These are phyloP conservation scores for Sporothrix inflata DNA, from an alignment of 2,329 filamentous ascomycete genomes.

Conservation along the genomic window DNA sequence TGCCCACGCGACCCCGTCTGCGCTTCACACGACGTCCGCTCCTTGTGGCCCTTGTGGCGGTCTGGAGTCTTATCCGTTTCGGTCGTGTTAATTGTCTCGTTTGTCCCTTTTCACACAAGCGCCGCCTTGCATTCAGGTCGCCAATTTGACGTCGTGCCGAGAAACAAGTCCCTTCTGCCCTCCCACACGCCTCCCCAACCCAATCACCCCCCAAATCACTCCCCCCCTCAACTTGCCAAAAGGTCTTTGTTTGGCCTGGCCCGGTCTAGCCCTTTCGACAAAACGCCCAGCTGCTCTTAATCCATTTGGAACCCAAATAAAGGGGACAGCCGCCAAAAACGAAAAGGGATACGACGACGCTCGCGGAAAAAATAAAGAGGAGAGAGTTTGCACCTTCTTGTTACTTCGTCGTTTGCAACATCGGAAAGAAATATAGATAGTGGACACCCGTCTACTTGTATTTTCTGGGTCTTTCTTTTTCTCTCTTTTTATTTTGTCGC, in stretches of 20 bases:
- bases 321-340: neutral
- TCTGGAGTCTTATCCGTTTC: constrained; percentile 18
- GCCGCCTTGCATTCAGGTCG: constrained; percentile 6
- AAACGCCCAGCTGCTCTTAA: constrained; percentile 24
- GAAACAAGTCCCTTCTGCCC: constrained; percentile 11
- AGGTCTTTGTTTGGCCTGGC: constrained; percentile 17
- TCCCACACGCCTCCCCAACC: neutral
- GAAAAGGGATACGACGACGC: neutral
- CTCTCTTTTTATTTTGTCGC: neutral
- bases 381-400: neutral
- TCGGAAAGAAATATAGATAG: constrained; percentile 24
- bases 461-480: constrained; percentile 17
- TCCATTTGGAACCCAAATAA: neutral
- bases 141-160: constrained; percentile 20
- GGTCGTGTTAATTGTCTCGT: constrained; percentile 7
- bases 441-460: constrained; percentile 26
- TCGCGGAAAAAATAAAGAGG: constrained; percentile 4
- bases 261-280: constrained; percentile 28
- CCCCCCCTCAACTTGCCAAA: constrained; percentile 1
- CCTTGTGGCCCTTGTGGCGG: neutral
- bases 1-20: constrained; percentile 18
- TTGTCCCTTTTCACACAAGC: constrained; percentile 27
- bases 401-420: neutral
- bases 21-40: constrained; percentile 11
- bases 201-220: neutral